Base-by-base conservation (phyloP, 352 stramenopile genomes). In the Phytopythium chamaehyphon region DNA sequence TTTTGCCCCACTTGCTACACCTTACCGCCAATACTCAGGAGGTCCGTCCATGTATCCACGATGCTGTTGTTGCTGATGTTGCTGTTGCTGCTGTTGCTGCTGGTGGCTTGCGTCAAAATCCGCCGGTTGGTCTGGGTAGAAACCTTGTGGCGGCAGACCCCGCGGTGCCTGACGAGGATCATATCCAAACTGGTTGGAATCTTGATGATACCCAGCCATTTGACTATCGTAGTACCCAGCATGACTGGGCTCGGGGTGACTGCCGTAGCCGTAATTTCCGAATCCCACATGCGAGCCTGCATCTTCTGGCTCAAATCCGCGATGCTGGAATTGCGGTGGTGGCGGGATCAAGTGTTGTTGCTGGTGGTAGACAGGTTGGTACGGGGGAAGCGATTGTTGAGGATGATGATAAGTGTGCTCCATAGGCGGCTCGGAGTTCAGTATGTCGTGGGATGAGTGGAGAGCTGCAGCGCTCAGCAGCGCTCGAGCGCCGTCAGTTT, bases 401-500 rank as follows among this genome's bases (percentile, higher is more conserved):
- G 53, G 50, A n/a, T 74, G 59, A 7, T 68, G 57, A 9, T 78
- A 66, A 2, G 75, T 58, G 6, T 66, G 69, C 47, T 85, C 67
- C 26, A 75, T 66, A n/a, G 44, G 68, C 54, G 82, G 73, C 19
- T 83, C 74, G 33, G 86, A 74, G 14, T 78, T 79, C 74, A 87
- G 83, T n/a, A 87, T 82, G 31, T 88, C 77, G 23, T 83, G 64
- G 2, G 74, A 85, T n/a, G 77, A 86, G 44, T 88, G 77, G 54
- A 88, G 80, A 5, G 79, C 79, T 8, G 45, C 45, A 4, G 79
- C 79, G 11, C 81, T 80, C 26, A 90, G 56, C 45, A 90, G 54
- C 14, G 71, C 79, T 33, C 86, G 76, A 14, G 79, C 87, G 45
- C 79, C 79, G 47, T 90, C 75, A 1, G 68, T 58, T 9, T 70